Evolutionary conservation across 2,329 filamentous ascomycete species (phyloP).

Genomic region (Diaporthe citri): DNA sequence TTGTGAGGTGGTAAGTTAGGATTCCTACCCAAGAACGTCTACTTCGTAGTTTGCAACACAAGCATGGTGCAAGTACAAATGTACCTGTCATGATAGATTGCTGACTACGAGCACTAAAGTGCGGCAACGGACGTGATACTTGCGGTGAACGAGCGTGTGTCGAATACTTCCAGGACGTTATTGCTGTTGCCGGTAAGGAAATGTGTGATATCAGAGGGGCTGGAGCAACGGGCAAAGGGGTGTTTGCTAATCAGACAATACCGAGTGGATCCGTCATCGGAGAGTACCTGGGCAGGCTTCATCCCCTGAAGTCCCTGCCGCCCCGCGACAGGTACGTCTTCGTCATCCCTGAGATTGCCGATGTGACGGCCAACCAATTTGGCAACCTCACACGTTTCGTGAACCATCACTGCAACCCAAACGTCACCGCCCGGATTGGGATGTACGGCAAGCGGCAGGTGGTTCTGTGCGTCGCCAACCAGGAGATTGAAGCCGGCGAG

Average conservation of each 20-base stretch:
- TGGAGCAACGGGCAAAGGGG: not conserved
- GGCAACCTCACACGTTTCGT: conserved; percentile 4
- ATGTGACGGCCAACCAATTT: not conserved
- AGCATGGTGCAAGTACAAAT: too few relatives aligned
- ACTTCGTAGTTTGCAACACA: too few relatives aligned
- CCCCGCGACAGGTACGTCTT: not conserved
- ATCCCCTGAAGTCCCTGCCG: not conserved
- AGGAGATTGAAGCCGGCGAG: not conserved
- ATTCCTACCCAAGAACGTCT: too few relatives aligned
- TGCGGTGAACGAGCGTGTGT: not conserved
- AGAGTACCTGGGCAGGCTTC: conserved; percentile 18
- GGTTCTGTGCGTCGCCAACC: not conserved
- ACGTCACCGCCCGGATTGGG: not conserved
- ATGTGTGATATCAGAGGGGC: not conserved
- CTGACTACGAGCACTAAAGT: not conserved
- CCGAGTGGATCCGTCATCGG: not conserved
- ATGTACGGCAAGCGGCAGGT: conserved; percentile 26
- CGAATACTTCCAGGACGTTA: not conserved
- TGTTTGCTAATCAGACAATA: not conserved
- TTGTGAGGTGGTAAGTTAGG: not conserved
- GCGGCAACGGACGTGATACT: not conserved
- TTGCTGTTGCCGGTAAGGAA: not conserved
- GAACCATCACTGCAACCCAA: conserved; percentile 18
- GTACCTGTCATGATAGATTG: not conserved
- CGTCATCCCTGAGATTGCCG: too few relatives aligned